These are phyloP conservation scores for Macrotyloma uniflorum DNA, from an alignment of 306 rosid species.

Conservation along the genomic window DNA sequence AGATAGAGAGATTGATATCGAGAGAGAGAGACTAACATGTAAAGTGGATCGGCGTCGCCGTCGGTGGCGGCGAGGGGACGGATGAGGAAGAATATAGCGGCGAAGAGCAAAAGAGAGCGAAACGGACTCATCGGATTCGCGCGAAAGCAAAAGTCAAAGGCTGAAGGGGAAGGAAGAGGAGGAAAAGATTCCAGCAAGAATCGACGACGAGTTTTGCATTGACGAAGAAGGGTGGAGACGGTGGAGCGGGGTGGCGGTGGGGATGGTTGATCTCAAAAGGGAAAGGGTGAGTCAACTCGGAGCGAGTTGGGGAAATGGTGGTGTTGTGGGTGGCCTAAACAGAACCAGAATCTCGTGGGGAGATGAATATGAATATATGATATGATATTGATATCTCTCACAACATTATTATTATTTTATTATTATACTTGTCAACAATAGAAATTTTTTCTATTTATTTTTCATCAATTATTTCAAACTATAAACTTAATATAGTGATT, in stretches of 20 bases:
- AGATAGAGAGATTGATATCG: background rate
- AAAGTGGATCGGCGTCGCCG: slow-evolving; percentile 85
- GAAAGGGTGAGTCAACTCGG: slow-evolving; percentile 45
- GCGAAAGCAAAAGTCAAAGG: slow-evolving; percentile 54
- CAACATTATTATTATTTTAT: slow-evolving; percentile 3
- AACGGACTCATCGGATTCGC: slow-evolving; percentile 60
- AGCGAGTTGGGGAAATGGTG: slow-evolving; percentile 32
- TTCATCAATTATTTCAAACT: background rate
- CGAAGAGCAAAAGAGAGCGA: slow-evolving; percentile 47
- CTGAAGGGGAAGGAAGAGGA: background rate
- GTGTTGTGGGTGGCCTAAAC: background rate
- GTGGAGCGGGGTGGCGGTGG: background rate
- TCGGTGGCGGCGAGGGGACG: slow-evolving; percentile 54
- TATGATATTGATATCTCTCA: slow-evolving; percentile 30
- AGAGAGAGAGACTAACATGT: slow-evolving; percentile 48
- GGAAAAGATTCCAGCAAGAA: slow-evolving; percentile 36
- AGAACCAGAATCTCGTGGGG: slow-evolving; percentile 57
- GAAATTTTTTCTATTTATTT: background rate
- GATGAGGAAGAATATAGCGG: slow-evolving; percentile 43
- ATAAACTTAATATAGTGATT: too few species aligned
- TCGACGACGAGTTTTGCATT: slow-evolving; percentile 50
- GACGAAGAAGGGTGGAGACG: slow-evolving; percentile 25
- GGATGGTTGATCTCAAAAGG: slow-evolving; percentile 35
- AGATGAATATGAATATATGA: slow-evolving; percentile 21
- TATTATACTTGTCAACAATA: background rate